Evolutionary conservation across 805 yeast species (phyloP), one percentile per base, ranked within the genome.

Genomic region (Nakazawaea ernobii): DNA sequence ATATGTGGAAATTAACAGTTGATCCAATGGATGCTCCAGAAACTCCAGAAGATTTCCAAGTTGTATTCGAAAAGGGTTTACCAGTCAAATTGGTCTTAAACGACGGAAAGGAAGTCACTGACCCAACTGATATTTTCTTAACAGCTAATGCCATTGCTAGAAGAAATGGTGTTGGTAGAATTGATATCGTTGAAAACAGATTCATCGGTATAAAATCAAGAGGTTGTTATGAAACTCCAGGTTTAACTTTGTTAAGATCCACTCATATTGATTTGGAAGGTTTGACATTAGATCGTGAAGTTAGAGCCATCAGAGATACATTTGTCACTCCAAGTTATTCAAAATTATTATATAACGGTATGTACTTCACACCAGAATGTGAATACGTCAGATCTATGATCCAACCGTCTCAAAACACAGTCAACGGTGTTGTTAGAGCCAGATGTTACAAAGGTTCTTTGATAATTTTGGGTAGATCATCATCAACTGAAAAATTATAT

Each of bases 171-270:
- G 97, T 94, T 52, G 99, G 99, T 69, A 90, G 99, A 79, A 86
- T 94, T 67, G 99, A 94, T 74, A 94, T 94, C 64, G 99, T 94
- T 56, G 99, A 94, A 75, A 89, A 94, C 79, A 90, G 99, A 77
- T 94, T 94, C 71, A 94, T 94, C 63, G 98, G 98, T 69, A 86
- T 94, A 70, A 94, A 94, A 72, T 91, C 98, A 54, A 89, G 99
- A 79, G 99, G 99, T 51, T 94, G 99, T 77, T 94, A 94, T 75
- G 99, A 94, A 74, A 95, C 98, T 54, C 99, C 99, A 57, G 99
- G 98, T 69, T 81, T 94, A 61, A 92, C 99, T 52, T 67, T 94
- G 53, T 83, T 94, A 71, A 89, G 99, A 80, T 69, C 80, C 48
- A 87, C 98, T 42, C 99, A 94, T 70, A 81, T 94, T 66, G 99